Evolutionary conservation across 441 rosid genomes (phyloP), one percentile per base, ranked within the genome.

Genomic region (Populus hybrid): DNA sequence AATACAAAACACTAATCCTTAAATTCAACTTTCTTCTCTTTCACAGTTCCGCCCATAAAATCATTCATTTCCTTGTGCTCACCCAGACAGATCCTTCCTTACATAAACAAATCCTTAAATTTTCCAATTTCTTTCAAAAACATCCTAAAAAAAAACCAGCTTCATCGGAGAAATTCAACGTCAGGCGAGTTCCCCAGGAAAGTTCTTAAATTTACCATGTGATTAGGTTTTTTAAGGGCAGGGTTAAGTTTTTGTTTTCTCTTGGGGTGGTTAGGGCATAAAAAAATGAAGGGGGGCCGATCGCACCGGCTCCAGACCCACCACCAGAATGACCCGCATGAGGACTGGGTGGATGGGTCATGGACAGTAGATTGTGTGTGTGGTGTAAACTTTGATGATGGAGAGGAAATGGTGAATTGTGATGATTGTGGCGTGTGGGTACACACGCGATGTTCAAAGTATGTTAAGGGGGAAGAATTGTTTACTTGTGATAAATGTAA

Each of bases 391-490:
- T 93, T 90, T 28, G 99, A 97, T 65, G 99, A 97, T 77, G 99
- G 99, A 35, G 97, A 93, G 80, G 99, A 97, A 92, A 97, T 97
- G 99, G 98, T 97, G 72, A 92, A 94, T 78, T 93, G 98, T 72
- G 99, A 93, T 18, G 99, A 94, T 81, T 96, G 97, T 74, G 98
- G 98, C 67, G 97, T 94, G 53, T 96, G 99, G 99, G 99, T 94
- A 68, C 99, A 97, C 82, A 97, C 99, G 12, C 96, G 99, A 14
- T 97, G 98, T 80, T 97, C 98, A 0, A 87, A 91, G 69, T 97
- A 91, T 42, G 95, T 93, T 14, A 93, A 94, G 83, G 94, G 94
- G 10, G 97, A 96, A 4, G 93, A 93, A 75, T 83, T 82, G 67
- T 97, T 97, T 72, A 85, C 97, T 24, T 97, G n/a, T n/a, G n/a